These are phyloP conservation scores for Ambrosiella beaveri DNA, from an alignment of 2,329 filamentous ascomycete species.

Conservation along the genomic window DNA sequence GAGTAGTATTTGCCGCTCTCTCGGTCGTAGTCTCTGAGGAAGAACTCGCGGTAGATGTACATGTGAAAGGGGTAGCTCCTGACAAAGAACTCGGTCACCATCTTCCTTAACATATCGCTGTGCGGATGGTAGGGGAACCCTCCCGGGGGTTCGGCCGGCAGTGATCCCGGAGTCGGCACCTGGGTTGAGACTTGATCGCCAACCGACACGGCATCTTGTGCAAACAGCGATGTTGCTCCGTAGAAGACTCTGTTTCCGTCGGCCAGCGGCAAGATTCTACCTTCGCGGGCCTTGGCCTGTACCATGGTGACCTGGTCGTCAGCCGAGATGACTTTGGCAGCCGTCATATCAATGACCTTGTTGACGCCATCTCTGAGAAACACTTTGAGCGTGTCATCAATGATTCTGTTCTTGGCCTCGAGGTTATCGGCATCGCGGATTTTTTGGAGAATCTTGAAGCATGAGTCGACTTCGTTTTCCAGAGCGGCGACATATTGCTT, in stretches of 20 bases:
- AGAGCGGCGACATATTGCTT: slow-evolving; percentile 30
- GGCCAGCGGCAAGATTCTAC: no score
- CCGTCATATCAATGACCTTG: no score
- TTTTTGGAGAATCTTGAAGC: slow-evolving; percentile 28
- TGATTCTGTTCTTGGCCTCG: neutral
- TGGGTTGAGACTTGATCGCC: no score
- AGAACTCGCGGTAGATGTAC: slow-evolving; percentile 33
- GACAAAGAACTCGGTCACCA: slow-evolving; percentile 32
- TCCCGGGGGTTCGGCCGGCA: no score
- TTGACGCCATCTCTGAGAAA: neutral
- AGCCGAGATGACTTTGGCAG: no score
- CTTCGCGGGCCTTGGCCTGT: no score
- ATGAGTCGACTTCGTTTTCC: slow-evolving; percentile 28
- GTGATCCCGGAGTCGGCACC: no score
- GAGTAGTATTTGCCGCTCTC: slow-evolving; percentile 32
- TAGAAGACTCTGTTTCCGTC: no score
- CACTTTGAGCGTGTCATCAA: neutral
- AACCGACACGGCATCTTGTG: no score
- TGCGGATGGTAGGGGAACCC: slow-evolving; percentile 23
- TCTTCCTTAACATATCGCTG: slow-evolving; percentile 26
- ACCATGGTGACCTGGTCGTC: no score
- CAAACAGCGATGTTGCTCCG: no score
- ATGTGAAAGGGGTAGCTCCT: slow-evolving; percentile 32
- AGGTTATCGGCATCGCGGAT: slow-evolving; percentile 16
- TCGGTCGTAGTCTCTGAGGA: slow-evolving; percentile 31